Evolutionary conservation across 164 flowering plant genomes (phyloP).

Genomic region (Dillenia suffruticosa): DNA sequence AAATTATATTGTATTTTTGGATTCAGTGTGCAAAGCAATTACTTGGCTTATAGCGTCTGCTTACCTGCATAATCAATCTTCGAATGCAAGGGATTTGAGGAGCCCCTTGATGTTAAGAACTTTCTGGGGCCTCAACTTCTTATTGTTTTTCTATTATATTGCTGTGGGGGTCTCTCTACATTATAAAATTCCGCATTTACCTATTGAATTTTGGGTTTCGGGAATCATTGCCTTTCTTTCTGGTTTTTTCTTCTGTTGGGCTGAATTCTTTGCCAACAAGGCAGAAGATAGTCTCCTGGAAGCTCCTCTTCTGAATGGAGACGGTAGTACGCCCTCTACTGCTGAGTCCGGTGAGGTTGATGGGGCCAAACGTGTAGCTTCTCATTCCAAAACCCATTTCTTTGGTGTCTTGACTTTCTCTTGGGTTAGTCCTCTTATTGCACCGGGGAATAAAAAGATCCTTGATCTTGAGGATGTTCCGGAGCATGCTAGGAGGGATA

Average conservation of each 20-base stretch:
- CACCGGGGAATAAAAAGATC: constrained; percentile 29
- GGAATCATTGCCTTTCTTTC: constrained; percentile 16
- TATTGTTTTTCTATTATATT: constrained; percentile 16
- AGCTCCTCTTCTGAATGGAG: constrained; percentile 26
- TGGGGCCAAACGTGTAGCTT: constrained; percentile 11
- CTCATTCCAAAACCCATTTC: constrained; percentile 30
- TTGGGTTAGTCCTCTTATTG: constrained; percentile 39
- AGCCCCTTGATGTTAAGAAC: constrained; percentile 18
- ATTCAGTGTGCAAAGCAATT: constrained; percentile 21
- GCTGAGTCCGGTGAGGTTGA: background rate
- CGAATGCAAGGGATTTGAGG: constrained; percentile 8
- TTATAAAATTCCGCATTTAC: constrained; percentile 2
- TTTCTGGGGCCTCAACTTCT: constrained; percentile 30
- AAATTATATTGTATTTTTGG: constrained; percentile 14
- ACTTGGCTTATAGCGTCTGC: constrained; percentile 24
- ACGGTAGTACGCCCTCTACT: background rate
- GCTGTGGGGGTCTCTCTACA: constrained; percentile 15
- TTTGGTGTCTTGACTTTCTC: constrained; percentile 37
- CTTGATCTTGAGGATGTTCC: constrained; percentile 51
- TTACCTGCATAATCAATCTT: constrained; percentile 24
- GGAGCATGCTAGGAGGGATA: constrained; percentile 21
- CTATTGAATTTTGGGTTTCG: constrained; percentile 16
- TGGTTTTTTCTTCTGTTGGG: constrained; percentile 16
- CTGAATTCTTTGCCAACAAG: constrained; percentile 15
- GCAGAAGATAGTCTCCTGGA: constrained; percentile 11